phyloP scores from a whole-genome alignment of 2,329 filamentous ascomycete species.

The Pestalotiopsis sp. region DNA sequence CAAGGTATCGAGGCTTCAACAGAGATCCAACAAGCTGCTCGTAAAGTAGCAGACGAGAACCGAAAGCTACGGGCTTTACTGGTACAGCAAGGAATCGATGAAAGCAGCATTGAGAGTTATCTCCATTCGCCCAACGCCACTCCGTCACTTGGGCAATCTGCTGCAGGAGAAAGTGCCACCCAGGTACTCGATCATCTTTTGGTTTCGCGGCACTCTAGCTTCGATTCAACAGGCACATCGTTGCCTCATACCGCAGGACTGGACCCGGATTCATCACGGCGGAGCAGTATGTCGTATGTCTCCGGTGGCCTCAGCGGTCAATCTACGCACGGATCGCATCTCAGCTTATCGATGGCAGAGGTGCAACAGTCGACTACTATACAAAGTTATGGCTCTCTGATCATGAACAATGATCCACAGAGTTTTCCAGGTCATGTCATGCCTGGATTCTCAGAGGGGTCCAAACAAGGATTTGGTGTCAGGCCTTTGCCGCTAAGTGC shows the following conservation, averaged over 20 bases:
- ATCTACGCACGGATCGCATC: neutral
- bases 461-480: neutral
- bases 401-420: neutral
- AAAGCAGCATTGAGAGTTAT: conserved; percentile 35
- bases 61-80: conserved; percentile 63
- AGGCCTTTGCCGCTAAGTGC: neutral
- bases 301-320: neutral
- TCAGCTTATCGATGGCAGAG: neutral
- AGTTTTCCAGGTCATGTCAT: neutral
- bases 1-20: conserved; percentile 68
- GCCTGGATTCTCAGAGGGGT: neutral
- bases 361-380: neutral
- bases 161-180: neutral
- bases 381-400: neutral
- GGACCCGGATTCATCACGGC: neutral
- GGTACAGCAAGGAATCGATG: conserved; percentile 56
- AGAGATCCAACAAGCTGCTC: conserved; percentile 73
- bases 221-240: neutral
- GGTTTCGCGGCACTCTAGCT: neutral
- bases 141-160: conserved; percentile 12
- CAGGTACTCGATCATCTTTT: conserved; percentile 17
- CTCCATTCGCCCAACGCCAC: conserved; percentile 12
- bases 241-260: neutral
- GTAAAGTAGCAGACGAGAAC: conserved; percentile 72
- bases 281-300: neutral